These are phyloP conservation scores for Rusavskia elegans DNA, from an alignment of 495 filamentous ascomycete genomes.

Conservation along the genomic window DNA sequence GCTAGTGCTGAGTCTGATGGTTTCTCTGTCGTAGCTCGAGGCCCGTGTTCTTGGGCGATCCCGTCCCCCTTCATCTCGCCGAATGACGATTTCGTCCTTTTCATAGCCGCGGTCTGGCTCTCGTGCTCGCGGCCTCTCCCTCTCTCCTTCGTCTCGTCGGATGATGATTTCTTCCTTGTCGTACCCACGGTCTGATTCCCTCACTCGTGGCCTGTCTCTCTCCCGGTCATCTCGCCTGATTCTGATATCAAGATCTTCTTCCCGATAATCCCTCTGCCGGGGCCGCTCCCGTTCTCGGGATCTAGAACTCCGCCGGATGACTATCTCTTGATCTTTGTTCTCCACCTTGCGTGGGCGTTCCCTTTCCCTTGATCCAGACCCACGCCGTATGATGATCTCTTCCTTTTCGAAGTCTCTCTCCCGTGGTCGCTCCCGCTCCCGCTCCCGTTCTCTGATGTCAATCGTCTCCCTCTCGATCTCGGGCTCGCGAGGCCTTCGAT, in stretches of 20 bases:
- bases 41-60: conserved; percentile 6
- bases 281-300: conserved; percentile 8
- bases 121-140: conserved; percentile 9
- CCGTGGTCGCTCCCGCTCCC: conserved; percentile 12
- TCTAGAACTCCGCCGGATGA: conserved; percentile 14
- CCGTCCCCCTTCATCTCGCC: conserved; percentile 6
- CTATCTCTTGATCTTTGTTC: conserved; percentile 13
- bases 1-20: conserved; percentile 13
- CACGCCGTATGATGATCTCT: conserved; percentile 9
- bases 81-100: conserved; percentile 16
- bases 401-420: conserved; percentile 14
- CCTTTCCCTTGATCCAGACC: conserved; percentile 1
- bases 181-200: conserved; percentile 9
- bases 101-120: conserved; percentile 10
- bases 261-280: conserved; percentile 13
- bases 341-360: conserved; percentile 4
- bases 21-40: conserved; percentile 22
- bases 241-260: conserved; percentile 16
- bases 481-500: conserved; percentile 5
- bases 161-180: conserved; percentile 14
- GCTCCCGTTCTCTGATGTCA: conserved; percentile 3
- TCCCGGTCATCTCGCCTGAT: conserved; percentile 14
- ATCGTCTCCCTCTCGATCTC: conserved; percentile 13
- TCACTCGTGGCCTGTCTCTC: conserved; percentile 5
- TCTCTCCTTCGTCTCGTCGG: conserved; percentile 11